Percentiles rank a stretch among this genome's conserved stretches.
Conservation (phyloP, 257 asterid species). For the Lantana camara region DNA sequence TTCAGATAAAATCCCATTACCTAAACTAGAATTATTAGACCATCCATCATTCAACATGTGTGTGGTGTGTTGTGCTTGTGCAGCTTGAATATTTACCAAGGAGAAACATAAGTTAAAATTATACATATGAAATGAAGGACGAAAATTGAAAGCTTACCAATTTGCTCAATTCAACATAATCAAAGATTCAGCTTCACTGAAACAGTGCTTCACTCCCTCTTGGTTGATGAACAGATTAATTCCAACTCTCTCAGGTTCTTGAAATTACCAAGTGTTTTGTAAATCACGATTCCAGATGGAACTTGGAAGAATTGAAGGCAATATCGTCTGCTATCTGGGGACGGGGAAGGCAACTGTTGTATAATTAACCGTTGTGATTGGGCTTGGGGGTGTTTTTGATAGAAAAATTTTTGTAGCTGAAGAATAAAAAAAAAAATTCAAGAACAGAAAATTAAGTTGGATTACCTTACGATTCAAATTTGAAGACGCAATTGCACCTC, state of each 20-base stretch:
- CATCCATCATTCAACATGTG: too few relatives aligned
- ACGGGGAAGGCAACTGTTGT: not conserved
- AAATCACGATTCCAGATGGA: constrained; percentile 1
- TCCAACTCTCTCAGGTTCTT: not conserved
- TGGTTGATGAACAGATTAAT: not conserved
- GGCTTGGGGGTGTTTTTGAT: too few relatives aligned
- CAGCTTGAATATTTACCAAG: not conserved
- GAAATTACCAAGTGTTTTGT: too few relatives aligned
- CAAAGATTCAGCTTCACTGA: constrained; percentile 12
- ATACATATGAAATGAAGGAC: not conserved
- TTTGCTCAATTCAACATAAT: not conserved
- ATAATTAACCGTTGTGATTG: not conserved
- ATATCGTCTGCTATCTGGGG: not conserved
- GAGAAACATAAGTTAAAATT: not conserved
- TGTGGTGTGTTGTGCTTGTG: too few relatives aligned
- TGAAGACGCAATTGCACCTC: too few relatives aligned
- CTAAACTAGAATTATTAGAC: not conserved
- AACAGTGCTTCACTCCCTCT: not conserved
- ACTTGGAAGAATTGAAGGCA: not conserved
- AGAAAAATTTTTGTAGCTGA: too few relatives aligned
- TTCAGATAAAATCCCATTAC: not conserved
- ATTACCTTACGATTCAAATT: too few relatives aligned
- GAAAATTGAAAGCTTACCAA: constrained; percentile 19
- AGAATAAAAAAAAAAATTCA: too few relatives aligned
- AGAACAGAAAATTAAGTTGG: too few relatives aligned